Conservation (phyloP, 2,329 filamentous ascomycete species). For the Claviceps paspali region DNA sequence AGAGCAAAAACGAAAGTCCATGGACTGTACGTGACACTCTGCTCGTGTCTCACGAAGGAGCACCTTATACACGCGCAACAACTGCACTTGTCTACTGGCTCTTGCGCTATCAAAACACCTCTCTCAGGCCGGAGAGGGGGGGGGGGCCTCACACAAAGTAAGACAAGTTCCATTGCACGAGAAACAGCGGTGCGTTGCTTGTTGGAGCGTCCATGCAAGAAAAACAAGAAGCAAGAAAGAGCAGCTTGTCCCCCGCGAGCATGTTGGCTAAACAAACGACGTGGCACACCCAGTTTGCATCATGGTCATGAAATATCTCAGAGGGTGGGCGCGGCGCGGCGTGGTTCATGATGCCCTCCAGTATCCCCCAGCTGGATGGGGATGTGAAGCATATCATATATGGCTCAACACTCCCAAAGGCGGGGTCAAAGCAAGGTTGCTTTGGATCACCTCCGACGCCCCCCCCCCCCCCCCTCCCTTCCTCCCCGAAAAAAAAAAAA, state of each 20-base stretch:
- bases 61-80: not conserved
- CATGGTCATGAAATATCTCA: not conserved
- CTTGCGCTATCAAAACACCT: not conserved
- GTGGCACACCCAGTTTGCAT: not conserved
- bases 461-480: too few species aligned
- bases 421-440: too few species aligned
- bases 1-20: not conserved
- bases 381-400: conserved; percentile 31
- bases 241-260: not conserved
- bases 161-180: not conserved
- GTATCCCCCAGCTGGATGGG: conserved; percentile 24
- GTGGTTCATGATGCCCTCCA: too few species aligned
- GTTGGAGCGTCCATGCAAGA: not conserved
- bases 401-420: too few species aligned
- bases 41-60: not conserved
- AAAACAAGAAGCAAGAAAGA: not conserved
- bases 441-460: too few species aligned
- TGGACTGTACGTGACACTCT: not conserved
- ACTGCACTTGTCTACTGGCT: not conserved
- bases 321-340: too few species aligned
- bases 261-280: not conserved
- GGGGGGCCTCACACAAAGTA: not conserved
- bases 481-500: too few species aligned
- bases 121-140: not conserved
- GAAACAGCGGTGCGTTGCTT: not conserved